These are phyloP conservation scores for Fusarium irregulare DNA, from an alignment of 2,329 filamentous ascomycete genomes.

Conservation along the genomic window DNA sequence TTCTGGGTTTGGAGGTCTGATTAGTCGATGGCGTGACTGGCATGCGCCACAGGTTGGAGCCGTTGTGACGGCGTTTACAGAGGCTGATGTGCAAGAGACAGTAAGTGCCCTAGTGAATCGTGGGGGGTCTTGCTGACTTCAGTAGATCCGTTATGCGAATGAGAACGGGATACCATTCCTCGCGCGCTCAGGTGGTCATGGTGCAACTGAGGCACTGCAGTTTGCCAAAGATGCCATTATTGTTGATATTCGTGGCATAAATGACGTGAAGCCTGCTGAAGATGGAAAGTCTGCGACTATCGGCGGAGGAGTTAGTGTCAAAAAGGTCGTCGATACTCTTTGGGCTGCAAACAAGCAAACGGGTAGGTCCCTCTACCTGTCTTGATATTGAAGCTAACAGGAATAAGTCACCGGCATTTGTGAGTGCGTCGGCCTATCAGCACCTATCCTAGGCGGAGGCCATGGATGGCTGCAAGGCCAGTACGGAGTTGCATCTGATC, in stretches of 20 bases:
- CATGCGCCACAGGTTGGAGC: conserved; percentile 19
- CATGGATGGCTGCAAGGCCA: conserved; percentile 36
- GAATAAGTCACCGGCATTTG: conserved; percentile 40
- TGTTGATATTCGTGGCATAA: conserved; percentile 11
- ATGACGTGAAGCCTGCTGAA: neutral
- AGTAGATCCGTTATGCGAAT: conserved; percentile 29
- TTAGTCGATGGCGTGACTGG: conserved; percentile 34
- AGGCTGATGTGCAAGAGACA: conserved; percentile 32
- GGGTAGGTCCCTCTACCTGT: neutral
- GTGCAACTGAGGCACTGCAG: conserved; percentile 23
- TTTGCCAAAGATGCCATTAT: conserved; percentile 21
- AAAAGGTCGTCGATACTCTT: conserved; percentile 12
- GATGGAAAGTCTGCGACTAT: conserved; percentile 14
- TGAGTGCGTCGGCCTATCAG: conserved; percentile 46
- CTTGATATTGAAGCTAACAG: neutral
- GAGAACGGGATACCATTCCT: conserved; percentile 8
- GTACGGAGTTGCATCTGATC: conserved; percentile 23
- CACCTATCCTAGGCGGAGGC: conserved; percentile 32
- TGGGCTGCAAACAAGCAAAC: conserved; percentile 31
- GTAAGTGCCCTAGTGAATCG: neutral
- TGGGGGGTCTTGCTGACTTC: neutral
- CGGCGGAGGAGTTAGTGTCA: conserved; percentile 14
- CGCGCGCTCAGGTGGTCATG: conserved; percentile 30
- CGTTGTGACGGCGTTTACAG: conserved; percentile 12
- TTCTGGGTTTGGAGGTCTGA: neutral